Base-by-base conservation (phyloP, 2,329 filamentous ascomycete genomes). In the Cercospora sesami region DNA sequence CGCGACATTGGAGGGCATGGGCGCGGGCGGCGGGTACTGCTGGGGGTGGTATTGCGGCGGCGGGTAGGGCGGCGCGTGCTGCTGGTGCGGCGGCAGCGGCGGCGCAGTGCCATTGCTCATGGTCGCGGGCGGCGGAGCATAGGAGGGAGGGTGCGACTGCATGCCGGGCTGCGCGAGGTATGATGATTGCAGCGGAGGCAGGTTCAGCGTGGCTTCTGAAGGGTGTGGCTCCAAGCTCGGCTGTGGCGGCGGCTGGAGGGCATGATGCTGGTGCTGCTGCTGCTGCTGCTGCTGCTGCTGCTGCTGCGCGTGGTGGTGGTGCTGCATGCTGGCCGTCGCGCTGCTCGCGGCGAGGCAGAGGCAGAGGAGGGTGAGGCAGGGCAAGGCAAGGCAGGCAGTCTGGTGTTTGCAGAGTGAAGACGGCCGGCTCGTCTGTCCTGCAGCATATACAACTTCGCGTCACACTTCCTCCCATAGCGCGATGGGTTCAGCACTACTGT, bases 141-240 rank as follows among this genome's bases (percentile, higher is more conserved):
- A 72, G 60, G 73, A 70, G 39, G 67, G 72, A 60, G 69, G 72
- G 61, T 69, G 71, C 71, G 68, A 67, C 66, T 73, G 72, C 69
- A 73, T 71, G 67, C 57, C 67, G 45, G 65, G 67, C 59, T 64
- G 65, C 53, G 65, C 63, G 72, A 70, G 63, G 73, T 71, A 60
- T 23, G 36, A n/a, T 42, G 45, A 51, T 74, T 74, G 72, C 60
- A 76, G 75, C 18, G 73, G 72, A 63, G 73, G 74, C 66, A 68
- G 45, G 66, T 68, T 68, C 21, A 68, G 57, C 48, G 66, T 58
- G 60, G 66, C 66, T 64, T 64, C 61, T 45, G 66, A 64, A 21
- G 66, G 51, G 39, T 64, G 63, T 45, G 57, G 62, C 57, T 68
- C 61, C 61, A 60, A 30, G 55, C 55, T 60, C 66, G 62, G 66